Conservation (phyloP, 257 asterid species). For the Penstemon davidsonii region DNA sequence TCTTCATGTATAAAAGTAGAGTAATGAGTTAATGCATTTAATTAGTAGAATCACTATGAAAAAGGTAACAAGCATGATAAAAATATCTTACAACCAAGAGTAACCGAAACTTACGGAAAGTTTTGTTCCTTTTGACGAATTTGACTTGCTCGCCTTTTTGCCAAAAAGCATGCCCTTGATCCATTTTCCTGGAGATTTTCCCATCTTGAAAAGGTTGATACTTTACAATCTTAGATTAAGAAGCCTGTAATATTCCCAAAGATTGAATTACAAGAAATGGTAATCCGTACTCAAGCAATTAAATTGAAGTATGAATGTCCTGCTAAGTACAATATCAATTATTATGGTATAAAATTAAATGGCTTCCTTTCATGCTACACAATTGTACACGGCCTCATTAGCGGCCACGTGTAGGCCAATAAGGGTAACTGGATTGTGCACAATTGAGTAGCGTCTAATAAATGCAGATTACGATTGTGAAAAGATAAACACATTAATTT, state of each 20-base stretch:
- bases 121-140: conserved; percentile 40
- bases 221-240: neutral
- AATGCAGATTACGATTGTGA: no score
- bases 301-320: neutral
- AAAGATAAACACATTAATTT: neutral
- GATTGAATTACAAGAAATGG: neutral
- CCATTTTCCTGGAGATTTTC: conserved; percentile 78
- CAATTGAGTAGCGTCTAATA: no score
- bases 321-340: no score
- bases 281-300: neutral
- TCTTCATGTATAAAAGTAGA: conserved; percentile 32
- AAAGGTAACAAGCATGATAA: neutral
- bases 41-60: neutral
- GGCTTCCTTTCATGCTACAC: no score
- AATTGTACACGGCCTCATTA: no score
- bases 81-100: neutral
- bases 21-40: neutral
- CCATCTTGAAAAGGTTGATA: conserved; percentile 38
- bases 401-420: no score
- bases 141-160: conserved; percentile 47
- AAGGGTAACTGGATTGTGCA: no score
- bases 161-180: conserved; percentile 50
- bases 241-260: conserved; percentile 21
- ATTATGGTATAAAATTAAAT: no score
- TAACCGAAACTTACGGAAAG: conserved; percentile 23